Percentiles rank a stretch among this genome's conserved stretches.
Conservation (phyloP, 192 early-diverging fungal genomes). For the Rhizoclosmatium sp. region DNA sequence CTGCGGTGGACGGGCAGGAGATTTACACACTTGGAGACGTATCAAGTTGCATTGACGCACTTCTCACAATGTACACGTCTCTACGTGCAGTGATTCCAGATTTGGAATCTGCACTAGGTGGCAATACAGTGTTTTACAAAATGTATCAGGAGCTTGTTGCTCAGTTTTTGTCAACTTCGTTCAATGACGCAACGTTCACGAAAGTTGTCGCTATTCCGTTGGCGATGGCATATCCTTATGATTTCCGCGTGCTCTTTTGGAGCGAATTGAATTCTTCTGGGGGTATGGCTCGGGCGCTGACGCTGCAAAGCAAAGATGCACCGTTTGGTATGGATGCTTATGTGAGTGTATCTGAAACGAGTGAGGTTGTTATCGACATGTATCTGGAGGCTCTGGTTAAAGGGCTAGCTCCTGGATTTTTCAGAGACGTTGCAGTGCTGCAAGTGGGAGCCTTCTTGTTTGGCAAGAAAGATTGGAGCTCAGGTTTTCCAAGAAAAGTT, state of each 20-base stretch:
- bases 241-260: conserved; percentile 53
- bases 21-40: not conserved
- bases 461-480: not conserved
- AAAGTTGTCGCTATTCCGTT: conserved; percentile 46
- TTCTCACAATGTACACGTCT: not conserved
- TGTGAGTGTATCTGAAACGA: not conserved
- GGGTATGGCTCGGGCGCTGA: not conserved
- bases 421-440: not conserved
- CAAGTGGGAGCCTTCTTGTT: not conserved
- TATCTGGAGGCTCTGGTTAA: conserved; percentile 5
- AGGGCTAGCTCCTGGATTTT: not conserved
- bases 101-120: conserved; percentile 33
- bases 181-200: conserved; percentile 45
- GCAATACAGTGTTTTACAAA: conserved; percentile 42
- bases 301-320: not conserved
- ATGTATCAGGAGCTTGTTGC: conserved; percentile 49
- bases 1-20: not conserved
- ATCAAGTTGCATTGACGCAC: not conserved
- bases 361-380: not conserved
- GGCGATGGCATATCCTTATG: conserved; percentile 41
- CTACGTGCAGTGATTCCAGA: not conserved
- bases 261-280: conserved; percentile 20
- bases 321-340: not conserved
- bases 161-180: conserved; percentile 50
- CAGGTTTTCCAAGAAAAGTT: too few relatives aligned